These are phyloP conservation scores for Rhynchosporium graminicola DNA, from an alignment of 2,329 filamentous ascomycete species.

Conservation along the genomic window DNA sequence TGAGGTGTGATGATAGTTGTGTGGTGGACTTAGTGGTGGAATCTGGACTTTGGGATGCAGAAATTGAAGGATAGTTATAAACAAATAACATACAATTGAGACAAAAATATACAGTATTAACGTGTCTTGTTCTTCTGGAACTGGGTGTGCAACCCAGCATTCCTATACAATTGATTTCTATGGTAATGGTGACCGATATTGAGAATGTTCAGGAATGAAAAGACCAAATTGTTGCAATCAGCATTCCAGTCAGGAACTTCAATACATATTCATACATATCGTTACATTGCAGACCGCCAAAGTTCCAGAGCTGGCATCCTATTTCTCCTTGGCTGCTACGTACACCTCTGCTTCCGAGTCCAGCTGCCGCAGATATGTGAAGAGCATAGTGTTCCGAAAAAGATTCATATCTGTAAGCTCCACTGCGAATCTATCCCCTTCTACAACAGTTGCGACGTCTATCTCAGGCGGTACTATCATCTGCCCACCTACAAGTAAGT, in stretches of 20 bases:
- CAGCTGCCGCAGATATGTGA: slow-evolving; percentile 11
- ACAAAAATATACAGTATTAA: background rate
- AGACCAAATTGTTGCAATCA: background rate
- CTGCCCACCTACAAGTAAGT: slow-evolving; percentile 18
- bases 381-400: slow-evolving; percentile 45
- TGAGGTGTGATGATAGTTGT: background rate
- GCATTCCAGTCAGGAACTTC: background rate
- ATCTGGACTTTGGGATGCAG: background rate
- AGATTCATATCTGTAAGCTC: slow-evolving; percentile 57
- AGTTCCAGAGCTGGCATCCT: background rate
- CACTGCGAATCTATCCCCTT: slow-evolving; percentile 58
- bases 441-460: slow-evolving; percentile 43
- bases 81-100: background rate
- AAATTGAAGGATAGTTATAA: slow-evolving; percentile 1
- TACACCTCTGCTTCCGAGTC: slow-evolving; percentile 10
- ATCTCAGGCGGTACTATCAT: slow-evolving; percentile 22
- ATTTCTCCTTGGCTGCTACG: background rate
- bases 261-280: background rate
- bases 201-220: background rate
- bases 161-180: background rate
- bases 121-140: background rate
- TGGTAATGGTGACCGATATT: background rate
- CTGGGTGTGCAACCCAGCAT: background rate
- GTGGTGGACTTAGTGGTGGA: background rate
- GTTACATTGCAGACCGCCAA: background rate